phyloP scores from a whole-genome alignment of 2,329 filamentous ascomycete genomes.

The Sclerotinia subarctica region DNA sequence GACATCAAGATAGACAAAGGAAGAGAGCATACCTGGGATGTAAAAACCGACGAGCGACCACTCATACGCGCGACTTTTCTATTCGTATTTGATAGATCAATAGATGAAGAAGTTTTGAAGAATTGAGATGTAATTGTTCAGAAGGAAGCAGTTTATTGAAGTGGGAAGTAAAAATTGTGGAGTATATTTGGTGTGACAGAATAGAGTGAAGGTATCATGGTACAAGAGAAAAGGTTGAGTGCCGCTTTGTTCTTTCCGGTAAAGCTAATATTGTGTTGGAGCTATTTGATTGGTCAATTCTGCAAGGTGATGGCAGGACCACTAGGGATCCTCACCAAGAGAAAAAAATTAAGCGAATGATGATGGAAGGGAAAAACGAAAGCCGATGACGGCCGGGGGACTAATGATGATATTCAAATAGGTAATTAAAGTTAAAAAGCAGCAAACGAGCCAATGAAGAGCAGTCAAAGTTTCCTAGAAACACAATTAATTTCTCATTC shows the following conservation, averaged over 20 bases:
- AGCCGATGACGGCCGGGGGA: slow-evolving; percentile 6
- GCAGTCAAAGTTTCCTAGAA: background rate
- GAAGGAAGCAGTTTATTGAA: background rate
- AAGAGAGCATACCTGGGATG: slow-evolving; percentile 66
- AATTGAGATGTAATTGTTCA: background rate
- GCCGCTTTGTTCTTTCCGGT: slow-evolving; percentile 6
- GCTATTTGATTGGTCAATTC: slow-evolving; percentile 8
- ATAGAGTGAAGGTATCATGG: background rate
- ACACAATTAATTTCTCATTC: slow-evolving; percentile 5
- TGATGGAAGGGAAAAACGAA: slow-evolving; percentile 6
- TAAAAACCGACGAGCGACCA: slow-evolving; percentile 80
- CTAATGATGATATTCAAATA: background rate
- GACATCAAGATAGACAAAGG: slow-evolving; percentile 27
- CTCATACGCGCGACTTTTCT: slow-evolving; percentile 67
- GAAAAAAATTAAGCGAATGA: background rate
- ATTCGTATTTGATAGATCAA: slow-evolving; percentile 14
- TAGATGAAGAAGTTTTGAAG: background rate
- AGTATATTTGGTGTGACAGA: slow-evolving; percentile 2
- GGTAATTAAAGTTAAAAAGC: background rate
- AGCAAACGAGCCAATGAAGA: background rate
- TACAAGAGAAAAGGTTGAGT: slow-evolving; percentile 9
- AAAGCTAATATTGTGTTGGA: background rate
- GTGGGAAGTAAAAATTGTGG: slow-evolving; percentile 14
- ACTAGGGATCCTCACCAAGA: background rate
- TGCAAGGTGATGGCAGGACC: background rate